Evolutionary conservation across 371 early-diverging fungal species (phyloP), one percentile per base, ranked within the genome.

Genomic region (Mucor circinelloides): DNA sequence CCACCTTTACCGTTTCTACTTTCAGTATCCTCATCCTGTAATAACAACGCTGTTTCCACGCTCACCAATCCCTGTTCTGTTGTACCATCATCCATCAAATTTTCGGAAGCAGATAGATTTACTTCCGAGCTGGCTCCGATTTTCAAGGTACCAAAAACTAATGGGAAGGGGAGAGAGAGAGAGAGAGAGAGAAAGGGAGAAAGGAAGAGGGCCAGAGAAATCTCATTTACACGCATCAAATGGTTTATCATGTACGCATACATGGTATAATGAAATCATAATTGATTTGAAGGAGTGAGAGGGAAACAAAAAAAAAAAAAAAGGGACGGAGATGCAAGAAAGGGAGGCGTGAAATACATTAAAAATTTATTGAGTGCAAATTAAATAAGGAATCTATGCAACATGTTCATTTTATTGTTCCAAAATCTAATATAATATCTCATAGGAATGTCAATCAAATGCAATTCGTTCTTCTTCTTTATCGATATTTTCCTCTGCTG

Each of bases 1-100:
- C 72, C 72, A 0, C 72, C 72, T 2, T 12, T 72, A 17, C 69
- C 72, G 2, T 69, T 69, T 55, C 30, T 64, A 6, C n/a, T 55
- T 12, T 40, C 58, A 65, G 36, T 25, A 10, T 17, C 50, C 19
- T 32, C 31, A 28, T 6, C 56, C 9, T 10, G 46, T 10, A 60
- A 44, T 28, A 27, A n/a, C 38, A 62, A 15, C n/a, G 23, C 23
- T 36, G 23, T 25, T 52, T 40, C 30, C 34, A 40, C 8, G n/a
- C 38, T 30, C 54, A 31, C 30, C 19, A 34, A 40, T 40, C 50
- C 50, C 36, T 13, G 28, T 55, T 62, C 38, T n/a, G 27, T 54
- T 60, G 27, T 60, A 6, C 54, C 25, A 42, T 15, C 57, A 66
- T 61, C 58, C 19, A 60, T 56, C 58, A 38, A 63, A 56, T 58